These are phyloP conservation scores for Rhinocladiella mackenziei DNA, from an alignment of 2,329 filamentous ascomycete genomes.

Conservation along the genomic window DNA sequence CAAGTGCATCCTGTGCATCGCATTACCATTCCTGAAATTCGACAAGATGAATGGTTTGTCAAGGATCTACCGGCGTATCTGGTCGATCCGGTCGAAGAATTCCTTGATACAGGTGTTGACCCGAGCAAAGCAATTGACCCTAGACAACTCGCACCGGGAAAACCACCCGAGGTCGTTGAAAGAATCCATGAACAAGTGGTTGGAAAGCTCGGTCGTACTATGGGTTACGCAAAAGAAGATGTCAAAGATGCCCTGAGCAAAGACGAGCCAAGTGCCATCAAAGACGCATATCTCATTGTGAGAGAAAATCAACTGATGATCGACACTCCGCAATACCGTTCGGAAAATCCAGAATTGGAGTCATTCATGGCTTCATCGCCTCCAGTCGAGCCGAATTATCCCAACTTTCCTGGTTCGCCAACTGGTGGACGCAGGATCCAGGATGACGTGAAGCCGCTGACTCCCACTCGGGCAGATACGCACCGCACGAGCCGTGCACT, in stretches of 20 bases:
- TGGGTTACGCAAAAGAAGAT: slow-evolving; percentile 94
- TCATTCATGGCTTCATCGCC: slow-evolving; percentile 56
- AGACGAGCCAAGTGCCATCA: slow-evolving; percentile 93
- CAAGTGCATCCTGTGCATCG: slow-evolving; percentile 85
- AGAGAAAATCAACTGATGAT: slow-evolving; percentile 93
- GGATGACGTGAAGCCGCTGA: slow-evolving; percentile 27
- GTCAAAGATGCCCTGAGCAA: slow-evolving; percentile 90
- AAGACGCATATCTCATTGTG: slow-evolving; percentile 97
- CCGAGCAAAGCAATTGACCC: slow-evolving; percentile 86
- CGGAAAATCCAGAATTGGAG: slow-evolving; percentile 43
- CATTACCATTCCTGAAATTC: slow-evolving; percentile 89
- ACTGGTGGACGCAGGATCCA: slow-evolving; percentile 9
- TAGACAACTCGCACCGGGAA: slow-evolving; percentile 73
- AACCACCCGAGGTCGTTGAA: slow-evolving; percentile 74
- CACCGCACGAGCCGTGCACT: slow-evolving; percentile 26
- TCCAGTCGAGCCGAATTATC: slow-evolving; percentile 43
- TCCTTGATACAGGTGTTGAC: slow-evolving; percentile 89
- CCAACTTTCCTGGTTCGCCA: slow-evolving; percentile 26
- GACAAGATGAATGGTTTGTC: slow-evolving; percentile 89
- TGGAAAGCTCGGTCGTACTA: slow-evolving; percentile 92
- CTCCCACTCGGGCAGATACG: slow-evolving; percentile 16
- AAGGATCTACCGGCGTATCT: slow-evolving; percentile 83
- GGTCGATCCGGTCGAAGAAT: slow-evolving; percentile 81
- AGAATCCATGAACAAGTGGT: slow-evolving; percentile 89
- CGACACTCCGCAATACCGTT: slow-evolving; percentile 53